Evolutionary conservation across 352 stramenopile species (phyloP).

Genomic region (Pythium folliculosum): DNA sequence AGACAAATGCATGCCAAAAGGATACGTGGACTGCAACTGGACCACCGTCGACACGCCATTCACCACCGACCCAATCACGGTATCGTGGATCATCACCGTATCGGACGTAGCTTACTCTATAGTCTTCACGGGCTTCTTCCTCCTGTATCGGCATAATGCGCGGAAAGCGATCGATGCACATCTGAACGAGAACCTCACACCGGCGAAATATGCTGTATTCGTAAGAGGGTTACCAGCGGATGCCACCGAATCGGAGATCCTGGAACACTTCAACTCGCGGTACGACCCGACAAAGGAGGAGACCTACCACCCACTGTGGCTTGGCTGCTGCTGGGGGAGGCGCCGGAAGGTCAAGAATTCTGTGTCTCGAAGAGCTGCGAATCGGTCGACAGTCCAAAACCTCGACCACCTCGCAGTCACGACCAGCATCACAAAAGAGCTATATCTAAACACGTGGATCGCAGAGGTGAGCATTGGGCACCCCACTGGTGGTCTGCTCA

Average conservation of each 20-base stretch:
- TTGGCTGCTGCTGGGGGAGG: conserved; percentile 63
- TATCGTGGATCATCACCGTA: conserved; percentile 73
- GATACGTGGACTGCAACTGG: conserved; percentile 66
- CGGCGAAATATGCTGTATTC: conserved; percentile 79
- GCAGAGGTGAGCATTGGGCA: conserved; percentile 80
- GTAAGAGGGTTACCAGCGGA: conserved; percentile 67
- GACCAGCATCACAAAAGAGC: conserved; percentile 38
- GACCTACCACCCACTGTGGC: conserved; percentile 53
- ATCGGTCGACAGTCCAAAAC: conserved; percentile 53
- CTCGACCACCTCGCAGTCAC: conserved; percentile 57
- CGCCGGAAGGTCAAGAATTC: conserved; percentile 46
- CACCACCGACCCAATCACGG: conserved; percentile 46
- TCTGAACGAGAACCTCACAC: conserved; percentile 72
- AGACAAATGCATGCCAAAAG: conserved; percentile 42
- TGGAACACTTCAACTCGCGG: conserved; percentile 69
- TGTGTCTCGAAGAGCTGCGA: conserved; percentile 37
- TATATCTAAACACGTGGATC: conserved; percentile 83
- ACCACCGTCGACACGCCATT: conserved; percentile 68
- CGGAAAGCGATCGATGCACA: conserved; percentile 55
- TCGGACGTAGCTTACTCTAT: conserved; percentile 64
- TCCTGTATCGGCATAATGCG: conserved; percentile 46
- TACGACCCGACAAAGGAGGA: conserved; percentile 76
- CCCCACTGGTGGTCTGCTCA: conserved; percentile 68
- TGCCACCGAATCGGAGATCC: conserved; percentile 59
- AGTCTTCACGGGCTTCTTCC: conserved; percentile 60